Percentiles rank a stretch among this genome's conserved stretches.
Evolutionary conservation across 2,329 filamentous ascomycete genomes (phyloP).

Genomic region (Colletotrichum sp.): DNA sequence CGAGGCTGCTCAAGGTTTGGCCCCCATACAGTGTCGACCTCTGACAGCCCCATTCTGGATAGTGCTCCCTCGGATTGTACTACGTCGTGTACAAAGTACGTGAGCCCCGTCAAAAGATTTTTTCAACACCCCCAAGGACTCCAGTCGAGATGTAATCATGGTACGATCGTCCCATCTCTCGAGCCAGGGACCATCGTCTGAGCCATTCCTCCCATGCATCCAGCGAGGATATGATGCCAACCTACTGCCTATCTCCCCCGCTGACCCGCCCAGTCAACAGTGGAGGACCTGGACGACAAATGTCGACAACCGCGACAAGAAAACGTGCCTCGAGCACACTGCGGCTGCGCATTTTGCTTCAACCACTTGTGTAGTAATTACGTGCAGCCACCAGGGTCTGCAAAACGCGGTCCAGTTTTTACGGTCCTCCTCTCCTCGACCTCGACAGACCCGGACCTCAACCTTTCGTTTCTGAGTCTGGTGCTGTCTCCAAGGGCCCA

Average conservation of each 20-base stretch:
- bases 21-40: background rate
- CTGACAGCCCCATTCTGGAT: background rate
- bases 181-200: background rate
- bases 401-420: background rate
- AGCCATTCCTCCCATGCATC: background rate
- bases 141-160: constrained; percentile 7
- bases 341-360: background rate
- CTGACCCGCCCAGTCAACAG: background rate
- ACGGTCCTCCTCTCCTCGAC: background rate
- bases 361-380: background rate
- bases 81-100: background rate
- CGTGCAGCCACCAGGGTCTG: background rate
- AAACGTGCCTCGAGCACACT: background rate
- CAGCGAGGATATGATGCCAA: background rate
- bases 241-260: background rate
- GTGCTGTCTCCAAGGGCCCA: background rate
- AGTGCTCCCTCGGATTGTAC: background rate
- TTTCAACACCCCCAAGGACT: background rate
- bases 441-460: background rate
- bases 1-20: background rate
- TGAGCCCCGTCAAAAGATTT: background rate
- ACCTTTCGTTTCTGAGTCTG: background rate
- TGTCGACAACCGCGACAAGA: background rate
- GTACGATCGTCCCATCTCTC: constrained; percentile 9
- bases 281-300: background rate